A percentile compares a stretch with the other conserved stretches of the same genome.
Conservation (phyloP, 768 basidiomycete genomes). For the Boletellus ananiceps region DNA sequence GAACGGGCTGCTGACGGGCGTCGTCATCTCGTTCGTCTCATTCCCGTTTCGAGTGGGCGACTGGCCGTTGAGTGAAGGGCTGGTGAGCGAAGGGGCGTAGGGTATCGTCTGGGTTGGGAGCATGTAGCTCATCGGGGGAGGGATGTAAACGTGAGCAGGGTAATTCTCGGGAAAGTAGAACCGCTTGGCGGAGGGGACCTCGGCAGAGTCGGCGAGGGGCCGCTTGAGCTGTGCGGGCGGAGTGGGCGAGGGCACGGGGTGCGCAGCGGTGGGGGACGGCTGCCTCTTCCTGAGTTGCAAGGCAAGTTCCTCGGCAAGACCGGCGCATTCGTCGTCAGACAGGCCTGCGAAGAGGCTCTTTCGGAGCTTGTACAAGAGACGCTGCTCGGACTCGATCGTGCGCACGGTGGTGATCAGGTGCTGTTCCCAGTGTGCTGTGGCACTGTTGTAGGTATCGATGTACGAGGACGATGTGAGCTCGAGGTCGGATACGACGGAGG, state of each 20-base stretch:
- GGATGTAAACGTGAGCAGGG: conserved; percentile 28
- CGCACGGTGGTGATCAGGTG: conserved; percentile 57
- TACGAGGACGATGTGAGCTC: conserved; percentile 49
- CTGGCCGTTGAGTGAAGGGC: conserved; percentile 13
- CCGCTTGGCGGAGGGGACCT: conserved; percentile 27
- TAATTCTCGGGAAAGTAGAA: conserved; percentile 27
- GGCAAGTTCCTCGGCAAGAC: conserved; percentile 52
- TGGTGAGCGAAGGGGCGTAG: conserved; percentile 20
- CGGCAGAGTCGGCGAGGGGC: conserved; percentile 19
- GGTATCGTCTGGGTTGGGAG: conserved; percentile 26
- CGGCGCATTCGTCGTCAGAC: conserved; percentile 51
- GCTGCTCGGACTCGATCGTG: conserved; percentile 53
- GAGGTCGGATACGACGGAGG: conserved; percentile 50
- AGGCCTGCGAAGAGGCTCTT: conserved; percentile 56
- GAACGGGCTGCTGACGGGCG: conserved; percentile 15
- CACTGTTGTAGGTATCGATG: conserved; percentile 55
- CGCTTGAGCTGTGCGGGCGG: conserved; percentile 23
- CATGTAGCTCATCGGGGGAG: conserved; percentile 25
- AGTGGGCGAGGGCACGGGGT: conserved; percentile 2
- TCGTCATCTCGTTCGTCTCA: conserved; percentile 16
- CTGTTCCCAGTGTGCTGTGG: conserved; percentile 62
- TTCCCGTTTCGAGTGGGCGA: conserved; percentile 9
- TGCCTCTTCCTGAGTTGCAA: conserved; percentile 36
- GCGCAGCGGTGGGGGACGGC: neutral
- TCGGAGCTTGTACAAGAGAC: conserved; percentile 57